Conservation (phyloP, 75 land plant species). For the Pinus albicaulis region DNA sequence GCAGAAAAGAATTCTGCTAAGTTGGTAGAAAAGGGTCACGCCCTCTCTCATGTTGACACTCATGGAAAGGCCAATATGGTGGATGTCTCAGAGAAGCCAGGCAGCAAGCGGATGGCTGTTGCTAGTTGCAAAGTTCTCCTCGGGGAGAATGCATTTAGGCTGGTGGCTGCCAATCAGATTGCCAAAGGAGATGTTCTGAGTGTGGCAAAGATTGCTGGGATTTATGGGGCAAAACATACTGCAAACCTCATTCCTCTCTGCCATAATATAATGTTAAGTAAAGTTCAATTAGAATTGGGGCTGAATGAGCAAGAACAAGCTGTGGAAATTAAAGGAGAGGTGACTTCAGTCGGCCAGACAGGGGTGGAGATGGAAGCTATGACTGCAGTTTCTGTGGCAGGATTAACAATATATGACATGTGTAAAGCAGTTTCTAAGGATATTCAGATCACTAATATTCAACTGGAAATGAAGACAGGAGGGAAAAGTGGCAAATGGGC, state of each 20-base stretch:
- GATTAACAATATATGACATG: slow-evolving; percentile 97
- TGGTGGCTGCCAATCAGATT: slow-evolving; percentile 81
- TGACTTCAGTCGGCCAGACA: slow-evolving; percentile 71
- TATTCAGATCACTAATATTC: slow-evolving; percentile 65
- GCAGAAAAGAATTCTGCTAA: neutral
- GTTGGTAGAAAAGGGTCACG: neutral
- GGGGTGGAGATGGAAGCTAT: slow-evolving; percentile 99
- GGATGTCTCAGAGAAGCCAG: slow-evolving; percentile 64
- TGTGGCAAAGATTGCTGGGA: slow-evolving; percentile 96
- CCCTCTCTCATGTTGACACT: slow-evolving; percentile 69
- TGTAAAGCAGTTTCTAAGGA: slow-evolving; percentile 94
- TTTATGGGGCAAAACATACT: slow-evolving; percentile 87
- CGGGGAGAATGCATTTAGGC: slow-evolving; percentile 56
- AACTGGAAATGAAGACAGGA: slow-evolving; percentile 72
- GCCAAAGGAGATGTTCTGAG: slow-evolving; percentile 93
- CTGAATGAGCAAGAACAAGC: slow-evolving; percentile 56
- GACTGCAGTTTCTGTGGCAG: slow-evolving; percentile 89
- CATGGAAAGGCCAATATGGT: slow-evolving; percentile 90
- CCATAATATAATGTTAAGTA: slow-evolving; percentile 71
- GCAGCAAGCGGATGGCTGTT: slow-evolving; percentile 60
- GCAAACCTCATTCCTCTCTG: slow-evolving; percentile 90
- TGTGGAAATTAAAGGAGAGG: slow-evolving; percentile 83
- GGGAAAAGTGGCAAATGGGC: slow-evolving; percentile 94
- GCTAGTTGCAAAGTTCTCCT: slow-evolving; percentile 86
- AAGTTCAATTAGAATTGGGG: slow-evolving; percentile 52